Conservation (phyloP, 2,329 filamentous ascomycete genomes). For the Fusarium tupiense region DNA sequence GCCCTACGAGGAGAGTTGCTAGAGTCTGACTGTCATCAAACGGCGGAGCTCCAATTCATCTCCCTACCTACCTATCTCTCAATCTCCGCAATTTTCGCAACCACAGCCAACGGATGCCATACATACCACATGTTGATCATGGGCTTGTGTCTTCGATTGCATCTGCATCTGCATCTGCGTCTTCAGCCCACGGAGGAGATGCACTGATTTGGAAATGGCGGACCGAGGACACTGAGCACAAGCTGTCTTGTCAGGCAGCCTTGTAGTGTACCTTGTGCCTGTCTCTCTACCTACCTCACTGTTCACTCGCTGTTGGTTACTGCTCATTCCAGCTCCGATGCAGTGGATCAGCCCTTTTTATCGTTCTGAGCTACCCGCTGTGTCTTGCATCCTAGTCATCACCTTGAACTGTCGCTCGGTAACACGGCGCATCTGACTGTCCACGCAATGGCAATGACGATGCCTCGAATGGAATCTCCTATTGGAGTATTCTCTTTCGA, state of each 20-base stretch:
- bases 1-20: slow-evolving; percentile 32
- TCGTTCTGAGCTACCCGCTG: slow-evolving; percentile 16
- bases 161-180: slow-evolving; percentile 15
- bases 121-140: not conserved
- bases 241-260: slow-evolving; percentile 19
- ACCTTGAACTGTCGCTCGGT: slow-evolving; percentile 15
- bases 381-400: slow-evolving; percentile 32
- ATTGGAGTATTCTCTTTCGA: not conserved
- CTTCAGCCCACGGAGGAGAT: slow-evolving; percentile 30
- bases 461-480: slow-evolving; percentile 3
- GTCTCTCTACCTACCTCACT: not conserved
- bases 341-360: slow-evolving; percentile 19
- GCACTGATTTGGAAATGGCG: slow-evolving; percentile 35
- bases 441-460: not conserved
- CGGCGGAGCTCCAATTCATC: not conserved
- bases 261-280: slow-evolving; percentile 10
- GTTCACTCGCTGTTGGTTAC: not conserved
- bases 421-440: not conserved
- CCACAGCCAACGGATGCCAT: slow-evolving; percentile 5
- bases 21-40: slow-evolving; percentile 6
- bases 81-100: slow-evolving; percentile 11
- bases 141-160: not conserved
- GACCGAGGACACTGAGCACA: slow-evolving; percentile 12
- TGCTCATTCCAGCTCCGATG: slow-evolving; percentile 30
- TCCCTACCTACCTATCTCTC: not conserved